Evolutionary conservation across 2,329 filamentous ascomycete genomes (phyloP), one percentile per base, ranked within the genome.

Genomic region (Phyllosticta paracitricarpa): DNA sequence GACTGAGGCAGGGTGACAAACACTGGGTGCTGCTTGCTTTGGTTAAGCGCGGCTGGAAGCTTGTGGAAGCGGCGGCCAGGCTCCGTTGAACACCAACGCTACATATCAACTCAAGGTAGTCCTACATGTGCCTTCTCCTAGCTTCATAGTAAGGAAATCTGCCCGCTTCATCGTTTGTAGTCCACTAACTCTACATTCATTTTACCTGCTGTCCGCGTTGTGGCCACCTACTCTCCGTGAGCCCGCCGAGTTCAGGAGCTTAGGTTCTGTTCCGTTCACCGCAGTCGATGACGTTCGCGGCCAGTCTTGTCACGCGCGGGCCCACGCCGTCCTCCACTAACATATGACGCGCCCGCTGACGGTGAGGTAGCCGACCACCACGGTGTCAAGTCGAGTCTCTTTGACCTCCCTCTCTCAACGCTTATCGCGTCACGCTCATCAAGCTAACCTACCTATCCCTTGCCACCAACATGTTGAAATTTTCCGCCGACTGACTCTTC

Each of bases 1-100:
- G 65, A 65, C 65, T 62, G 64, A 66, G 58, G 64, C 63, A 57
- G 63, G 33, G 52, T 52, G 51, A 54, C 51, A 48, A 53, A 53
- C 57, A 48, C 40, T 28, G 33, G 57, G 51, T 12, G 28, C 30
- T 54, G 57, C 57, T 56, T 22, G 48, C 30, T 30, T 28, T 51
- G 30, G 26, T 25, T 30, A 25, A 54, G 57, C 58, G 58, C 57
- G 54, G 58, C 58, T 52, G 52, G 58, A 53, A 60, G 51, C 58
- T 56, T 60, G 52, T 60, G 58, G 58, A 60, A 60, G 53, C 33
- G 24, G 53, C 58, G 58, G 51, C 30, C 9, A 40, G 10, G 58
- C 52, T 24, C 33, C 25, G 30, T 40, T 33, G 25, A 10, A 14
- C 22, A 22, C 19, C 19, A 22, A 22, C 19, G 19, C 19, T 22